These are phyloP conservation scores for Fusarium sp. DNA, from an alignment of 2,329 filamentous ascomycete species.

Conservation along the genomic window DNA sequence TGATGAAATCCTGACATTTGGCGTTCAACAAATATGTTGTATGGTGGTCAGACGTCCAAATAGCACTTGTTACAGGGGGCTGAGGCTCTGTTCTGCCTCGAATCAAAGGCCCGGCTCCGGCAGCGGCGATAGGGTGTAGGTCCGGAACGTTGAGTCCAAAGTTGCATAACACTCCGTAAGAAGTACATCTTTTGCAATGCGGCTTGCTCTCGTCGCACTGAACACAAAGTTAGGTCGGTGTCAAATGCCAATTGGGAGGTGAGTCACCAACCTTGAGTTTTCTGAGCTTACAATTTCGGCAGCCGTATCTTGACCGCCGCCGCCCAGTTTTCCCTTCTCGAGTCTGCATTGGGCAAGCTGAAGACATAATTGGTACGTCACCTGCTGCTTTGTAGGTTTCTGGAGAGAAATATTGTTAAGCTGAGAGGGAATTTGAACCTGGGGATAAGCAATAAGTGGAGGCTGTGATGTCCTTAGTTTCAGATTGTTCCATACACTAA, in stretches of 20 bases:
- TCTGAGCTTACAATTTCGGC: conserved; percentile 66
- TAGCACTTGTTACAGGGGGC: conserved; percentile 47
- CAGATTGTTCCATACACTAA: conserved; percentile 31
- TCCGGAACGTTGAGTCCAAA: conserved; percentile 56
- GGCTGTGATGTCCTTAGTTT: neutral
- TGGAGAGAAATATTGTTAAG: neutral
- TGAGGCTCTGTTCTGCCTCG: conserved; percentile 42
- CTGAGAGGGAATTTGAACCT: neutral
- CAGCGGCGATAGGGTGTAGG: conserved; percentile 54
- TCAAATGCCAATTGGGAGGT: neutral
- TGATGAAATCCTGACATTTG: conserved; percentile 60
- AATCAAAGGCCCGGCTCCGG: conserved; percentile 31
- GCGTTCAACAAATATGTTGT: conserved; percentile 56
- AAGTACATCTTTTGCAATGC: conserved; percentile 59
- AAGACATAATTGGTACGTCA: conserved; percentile 11
- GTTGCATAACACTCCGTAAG: conserved; percentile 63
- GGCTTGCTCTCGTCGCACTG: conserved; percentile 65
- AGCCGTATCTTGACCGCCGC: conserved; percentile 63
- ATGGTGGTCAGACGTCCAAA: conserved; percentile 55
- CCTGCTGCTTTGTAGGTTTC: neutral
- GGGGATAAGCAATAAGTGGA: conserved; percentile 4
- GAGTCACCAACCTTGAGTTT: conserved; percentile 61
- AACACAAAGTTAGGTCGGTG: neutral
- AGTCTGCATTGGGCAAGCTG: neutral
- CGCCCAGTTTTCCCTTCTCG: conserved; percentile 10